Conservation (phyloP, 805 yeast genomes). For the Ogataea naganishii region DNA sequence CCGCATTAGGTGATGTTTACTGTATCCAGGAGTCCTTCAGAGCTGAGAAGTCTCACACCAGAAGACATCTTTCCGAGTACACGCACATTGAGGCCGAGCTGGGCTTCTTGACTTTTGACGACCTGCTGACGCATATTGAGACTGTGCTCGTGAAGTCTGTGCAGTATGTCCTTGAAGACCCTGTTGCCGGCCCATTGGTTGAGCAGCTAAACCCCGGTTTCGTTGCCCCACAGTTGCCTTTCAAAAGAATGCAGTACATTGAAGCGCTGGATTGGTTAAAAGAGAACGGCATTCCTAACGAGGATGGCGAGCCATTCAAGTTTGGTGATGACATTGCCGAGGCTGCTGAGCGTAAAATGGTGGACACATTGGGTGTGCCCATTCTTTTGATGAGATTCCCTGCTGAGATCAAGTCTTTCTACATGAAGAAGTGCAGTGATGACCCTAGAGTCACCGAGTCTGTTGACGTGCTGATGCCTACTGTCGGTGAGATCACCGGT, state of each 20-base stretch:
- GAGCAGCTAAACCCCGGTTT: constrained; percentile 90
- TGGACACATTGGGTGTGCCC: constrained; percentile 89
- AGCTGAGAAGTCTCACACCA: constrained; percentile 97
- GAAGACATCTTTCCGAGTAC: constrained; percentile 95
- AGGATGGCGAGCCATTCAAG: constrained; percentile 85
- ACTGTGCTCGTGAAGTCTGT: constrained; percentile 60
- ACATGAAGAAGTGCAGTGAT: constrained; percentile 88
- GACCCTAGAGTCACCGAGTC: constrained; percentile 96
- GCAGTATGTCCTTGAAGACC: constrained; percentile 76
- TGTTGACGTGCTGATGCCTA: constrained; percentile 97
- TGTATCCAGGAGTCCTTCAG: constrained; percentile 98
- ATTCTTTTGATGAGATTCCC: constrained; percentile 93
- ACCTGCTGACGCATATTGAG: constrained; percentile 80
- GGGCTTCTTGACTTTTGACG: constrained; percentile 81
- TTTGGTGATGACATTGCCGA: constrained; percentile 99
- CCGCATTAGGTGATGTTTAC: constrained; percentile 94
- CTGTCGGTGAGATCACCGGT: constrained; percentile 97
- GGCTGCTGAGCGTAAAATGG: constrained; percentile 99
- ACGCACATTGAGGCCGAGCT: constrained; percentile 96
- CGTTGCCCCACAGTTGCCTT: constrained; percentile 74
- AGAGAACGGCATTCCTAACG: constrained; percentile 90
- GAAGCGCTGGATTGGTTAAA: constrained; percentile 94
- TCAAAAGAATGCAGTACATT: constrained; percentile 83
- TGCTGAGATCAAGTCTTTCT: constrained; percentile 92
- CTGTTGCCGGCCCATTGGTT: constrained; percentile 84